Evolutionary conservation across 345 rosid species (phyloP), one percentile per base, ranked within the genome.

Genomic region (Anacardium occidentale): DNA sequence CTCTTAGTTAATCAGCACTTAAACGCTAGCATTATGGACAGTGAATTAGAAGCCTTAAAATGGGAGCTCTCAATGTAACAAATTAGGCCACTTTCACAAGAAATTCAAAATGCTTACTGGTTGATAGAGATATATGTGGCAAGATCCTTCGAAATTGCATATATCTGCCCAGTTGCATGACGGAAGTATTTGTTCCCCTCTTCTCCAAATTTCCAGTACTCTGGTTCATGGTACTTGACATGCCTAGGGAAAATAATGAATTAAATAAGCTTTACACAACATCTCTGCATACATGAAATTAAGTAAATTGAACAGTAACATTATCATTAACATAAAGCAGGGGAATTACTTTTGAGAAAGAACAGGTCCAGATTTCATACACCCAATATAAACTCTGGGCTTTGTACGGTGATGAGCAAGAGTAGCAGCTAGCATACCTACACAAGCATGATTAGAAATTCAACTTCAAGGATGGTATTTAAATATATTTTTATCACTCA

Each of bases 361-460:
- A 64, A 96, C 99, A 15, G 99, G 98, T 58, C 99, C 98, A 62
- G 99, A 96, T 79, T 96, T 96, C 99, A 96, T 96, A 79, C 99
- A 93, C 17, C 97, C 99, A 9, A 93, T 81, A 70, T 91, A 96
- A 74, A 93, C 91, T 68, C 94, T 87, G 40, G 98, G 97, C 78
- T 96, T 96, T 74, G 91, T 85, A 62, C 95, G 94, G 74, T 96
- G 96, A 26, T 84, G 94, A 22, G 90, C 89, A 78, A 93, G 97
- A 52, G 98, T 90, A 37, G 99, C 79, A 69, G 94, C 98, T 25
- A 96, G 89, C 90, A 78, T 79, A 62, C 99, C 98, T 95, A 58
- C 32, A 29, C 29, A 73, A 77, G 70, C 70, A 70, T 15, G 22
- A 50, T 12, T 32, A 44, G 5, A 40, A 52, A 22, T 42, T 48